Conservation (phyloP, 805 yeast species). For the Myxozyma lipomycoides region DNA sequence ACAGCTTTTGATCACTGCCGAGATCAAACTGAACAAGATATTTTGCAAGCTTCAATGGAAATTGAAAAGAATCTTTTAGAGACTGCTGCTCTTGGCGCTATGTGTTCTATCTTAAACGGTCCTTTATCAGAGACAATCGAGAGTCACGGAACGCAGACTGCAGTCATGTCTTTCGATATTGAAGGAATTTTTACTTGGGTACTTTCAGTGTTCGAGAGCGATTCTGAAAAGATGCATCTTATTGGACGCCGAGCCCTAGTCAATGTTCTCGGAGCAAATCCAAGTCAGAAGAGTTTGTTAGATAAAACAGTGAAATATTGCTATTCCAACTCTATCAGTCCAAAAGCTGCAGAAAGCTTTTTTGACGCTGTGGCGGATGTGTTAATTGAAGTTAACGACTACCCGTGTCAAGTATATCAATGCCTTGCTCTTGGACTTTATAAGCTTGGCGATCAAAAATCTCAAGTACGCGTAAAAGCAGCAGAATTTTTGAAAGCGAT, state of each 20-base stretch:
- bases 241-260: conserved; percentile 69
- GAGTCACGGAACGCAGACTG: conserved; percentile 41
- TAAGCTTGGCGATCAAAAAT: conserved; percentile 70
- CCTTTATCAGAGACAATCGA: conserved; percentile 48
- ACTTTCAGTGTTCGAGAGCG: conserved; percentile 56
- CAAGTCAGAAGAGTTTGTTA: conserved; percentile 49
- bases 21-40: conserved; percentile 37
- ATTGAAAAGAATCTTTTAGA: conserved; percentile 70
- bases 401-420: conserved; percentile 57
- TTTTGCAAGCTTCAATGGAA: conserved; percentile 68
- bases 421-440: conserved; percentile 70
- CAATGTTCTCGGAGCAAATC: conserved; percentile 61
- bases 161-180: conserved; percentile 66
- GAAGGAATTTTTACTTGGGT: conserved; percentile 72
- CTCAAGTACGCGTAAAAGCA: conserved; percentile 66
- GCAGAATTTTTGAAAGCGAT: conserved; percentile 62
- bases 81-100: conserved; percentile 68
- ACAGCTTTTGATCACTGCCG: conserved; percentile 39
- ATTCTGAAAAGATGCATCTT: conserved; percentile 55
- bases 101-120: conserved; percentile 76
- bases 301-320: conserved; percentile 68
- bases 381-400: conserved; percentile 47
- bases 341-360: conserved; percentile 59
- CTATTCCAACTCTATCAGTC: conserved; percentile 51
- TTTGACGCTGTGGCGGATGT: conserved; percentile 69